Conservation (phyloP, 208 protist genomes). For the Wallacemonas sp. region DNA sequence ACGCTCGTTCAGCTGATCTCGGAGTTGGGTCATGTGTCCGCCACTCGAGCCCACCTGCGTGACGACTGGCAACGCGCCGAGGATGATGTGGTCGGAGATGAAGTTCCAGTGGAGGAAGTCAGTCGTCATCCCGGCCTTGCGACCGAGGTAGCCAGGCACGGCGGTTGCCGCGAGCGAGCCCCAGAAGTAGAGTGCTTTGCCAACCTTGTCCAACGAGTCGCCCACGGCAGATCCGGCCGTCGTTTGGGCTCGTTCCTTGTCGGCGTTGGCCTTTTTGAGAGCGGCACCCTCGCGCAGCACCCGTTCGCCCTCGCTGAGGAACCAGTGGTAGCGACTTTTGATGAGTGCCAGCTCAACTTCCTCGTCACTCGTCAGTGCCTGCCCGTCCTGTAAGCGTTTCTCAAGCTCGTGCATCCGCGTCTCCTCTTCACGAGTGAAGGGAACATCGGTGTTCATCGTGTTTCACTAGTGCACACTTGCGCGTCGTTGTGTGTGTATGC, state of each 20-base stretch:
- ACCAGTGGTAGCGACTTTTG: conserved; percentile 47
- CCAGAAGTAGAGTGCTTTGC: conserved; percentile 84
- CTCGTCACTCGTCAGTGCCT: conserved; percentile 36
- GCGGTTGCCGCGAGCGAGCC: conserved; percentile 77
- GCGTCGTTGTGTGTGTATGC: neutral
- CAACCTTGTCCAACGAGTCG: conserved; percentile 39
- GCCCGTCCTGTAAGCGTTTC: conserved; percentile 18
- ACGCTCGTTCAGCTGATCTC: conserved; percentile 53
- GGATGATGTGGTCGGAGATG: conserved; percentile 65
- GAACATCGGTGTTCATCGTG: conserved; percentile 5
- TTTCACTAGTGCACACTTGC: no score
- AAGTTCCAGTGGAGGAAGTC: conserved; percentile 90
- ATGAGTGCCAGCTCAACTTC: conserved; percentile 40
- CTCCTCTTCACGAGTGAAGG: conserved; percentile 63
- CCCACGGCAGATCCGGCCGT: neutral
- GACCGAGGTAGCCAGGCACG: conserved; percentile 77
- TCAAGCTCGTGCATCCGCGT: conserved; percentile 35
- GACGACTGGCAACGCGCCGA: conserved; percentile 85
- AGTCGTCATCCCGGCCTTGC: conserved; percentile 60
- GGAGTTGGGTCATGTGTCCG: conserved; percentile 68
- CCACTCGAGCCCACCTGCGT: conserved; percentile 81
- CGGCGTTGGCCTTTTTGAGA: neutral
- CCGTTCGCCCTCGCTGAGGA: conserved; percentile 57
- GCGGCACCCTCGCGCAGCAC: conserved; percentile 28
- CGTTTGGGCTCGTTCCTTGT: neutral